These are phyloP conservation scores for Spiraea crenata DNA, from an alignment of 331 rosid species.

Conservation along the genomic window DNA sequence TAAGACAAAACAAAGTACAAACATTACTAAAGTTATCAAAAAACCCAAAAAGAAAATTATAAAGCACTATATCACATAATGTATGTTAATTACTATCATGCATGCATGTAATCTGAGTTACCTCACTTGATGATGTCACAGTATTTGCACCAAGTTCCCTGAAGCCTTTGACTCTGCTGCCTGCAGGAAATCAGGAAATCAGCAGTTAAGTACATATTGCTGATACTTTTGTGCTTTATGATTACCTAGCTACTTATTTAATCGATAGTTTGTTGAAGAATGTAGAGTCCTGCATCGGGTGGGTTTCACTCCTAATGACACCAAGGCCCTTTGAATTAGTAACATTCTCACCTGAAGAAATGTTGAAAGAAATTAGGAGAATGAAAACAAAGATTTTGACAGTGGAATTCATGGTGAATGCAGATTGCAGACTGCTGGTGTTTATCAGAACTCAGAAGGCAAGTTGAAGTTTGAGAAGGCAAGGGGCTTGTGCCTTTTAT, in stretches of 20 bases:
- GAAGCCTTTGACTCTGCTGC: conserved; percentile 21
- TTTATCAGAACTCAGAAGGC: not conserved
- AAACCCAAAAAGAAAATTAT: too few species aligned
- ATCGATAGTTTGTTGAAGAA: too few species aligned
- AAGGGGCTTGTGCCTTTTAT: conserved; percentile 10
- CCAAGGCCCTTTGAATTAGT: not conserved
- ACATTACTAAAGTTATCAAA: not conserved
- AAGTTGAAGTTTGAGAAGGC: not conserved
- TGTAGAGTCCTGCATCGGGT: too few species aligned
- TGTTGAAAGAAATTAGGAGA: conserved; percentile 35
- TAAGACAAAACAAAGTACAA: conserved; percentile 1
- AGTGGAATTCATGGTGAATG: conserved; percentile 16
- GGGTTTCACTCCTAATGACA: too few species aligned
- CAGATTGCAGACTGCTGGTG: not conserved
- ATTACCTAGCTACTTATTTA: too few species aligned
- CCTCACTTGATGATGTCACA: conserved; percentile 31
- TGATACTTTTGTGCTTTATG: too few species aligned
- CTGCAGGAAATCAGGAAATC: conserved; percentile 5
- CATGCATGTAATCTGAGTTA: conserved; percentile 8
- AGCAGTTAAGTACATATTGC: too few species aligned
- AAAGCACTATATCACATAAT: not conserved
- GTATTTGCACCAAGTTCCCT: conserved; percentile 6
- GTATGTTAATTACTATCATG: not conserved
- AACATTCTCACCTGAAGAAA: conserved; percentile 42
- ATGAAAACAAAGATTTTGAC: conserved; percentile 23